phyloP scores from a whole-genome alignment of 73 alveolate genomes.

The Tetrahymena malaccensis region DNA sequence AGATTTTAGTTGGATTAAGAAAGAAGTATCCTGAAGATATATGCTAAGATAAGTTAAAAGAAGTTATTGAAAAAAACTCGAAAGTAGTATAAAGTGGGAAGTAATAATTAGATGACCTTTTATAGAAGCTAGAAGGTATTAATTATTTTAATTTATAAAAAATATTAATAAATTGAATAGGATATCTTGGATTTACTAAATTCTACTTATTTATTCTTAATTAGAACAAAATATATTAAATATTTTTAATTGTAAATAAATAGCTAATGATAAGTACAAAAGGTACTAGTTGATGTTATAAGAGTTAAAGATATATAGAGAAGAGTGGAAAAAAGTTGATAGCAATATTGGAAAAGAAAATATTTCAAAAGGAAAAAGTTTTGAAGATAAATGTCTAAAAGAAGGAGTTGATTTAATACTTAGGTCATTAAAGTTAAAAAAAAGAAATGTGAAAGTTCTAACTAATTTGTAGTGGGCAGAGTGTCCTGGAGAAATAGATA shows the following conservation, averaged over 20 bases:
- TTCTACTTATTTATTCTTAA: not conserved
- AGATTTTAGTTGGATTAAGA: not conserved
- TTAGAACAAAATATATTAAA: not conserved
- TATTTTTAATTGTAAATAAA: not conserved
- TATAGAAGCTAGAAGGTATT: not conserved
- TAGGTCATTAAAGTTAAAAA: not conserved
- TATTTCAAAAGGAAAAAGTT: not conserved
- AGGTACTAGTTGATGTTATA: not conserved
- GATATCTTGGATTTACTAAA: not conserved
- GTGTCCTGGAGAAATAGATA: not conserved
- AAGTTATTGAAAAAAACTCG: not conserved
- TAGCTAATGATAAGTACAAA: not conserved
- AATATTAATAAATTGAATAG: too few relatives aligned
- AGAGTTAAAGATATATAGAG: not conserved
- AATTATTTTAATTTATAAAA: not conserved
- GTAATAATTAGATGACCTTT: not conserved
- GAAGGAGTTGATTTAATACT: not conserved
- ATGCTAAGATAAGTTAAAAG: not conserved
- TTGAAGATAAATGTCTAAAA: not conserved
- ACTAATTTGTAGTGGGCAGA: not conserved
- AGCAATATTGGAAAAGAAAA: not conserved
- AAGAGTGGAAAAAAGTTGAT: not conserved
- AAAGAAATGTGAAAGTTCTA: not conserved
- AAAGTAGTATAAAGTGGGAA: not conserved
- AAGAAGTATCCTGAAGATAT: not conserved